A percentile compares a stretch with the other conserved stretches of the same genome.
Evolutionary conservation across 306 rosid genomes (phyloP).

Genomic region (Lathyrus aphaca): DNA sequence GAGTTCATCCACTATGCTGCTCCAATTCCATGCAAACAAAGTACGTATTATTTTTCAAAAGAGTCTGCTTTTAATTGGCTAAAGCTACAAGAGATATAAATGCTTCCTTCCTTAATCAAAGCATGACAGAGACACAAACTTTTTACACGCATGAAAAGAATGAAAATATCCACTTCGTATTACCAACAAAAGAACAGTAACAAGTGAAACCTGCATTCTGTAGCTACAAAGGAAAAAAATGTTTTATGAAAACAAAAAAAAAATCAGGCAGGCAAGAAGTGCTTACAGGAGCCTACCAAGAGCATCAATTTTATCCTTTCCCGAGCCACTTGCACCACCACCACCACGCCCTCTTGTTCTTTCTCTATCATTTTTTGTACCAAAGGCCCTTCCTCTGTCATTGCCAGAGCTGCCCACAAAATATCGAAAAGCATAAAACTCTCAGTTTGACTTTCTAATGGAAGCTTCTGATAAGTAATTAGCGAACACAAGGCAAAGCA

Average conservation of each 20-base stretch:
- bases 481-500: neutral
- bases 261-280: slow-evolving; percentile 7
- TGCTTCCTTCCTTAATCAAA: slow-evolving; percentile 9
- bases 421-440: slow-evolving; percentile 23
- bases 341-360: slow-evolving; percentile 56
- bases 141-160: slow-evolving; percentile 9
- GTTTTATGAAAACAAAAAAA: too few species aligned
- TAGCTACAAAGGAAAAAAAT: neutral
- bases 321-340: slow-evolving; percentile 46
- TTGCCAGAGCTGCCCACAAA: slow-evolving; percentile 52
- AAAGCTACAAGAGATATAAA: slow-evolving; percentile 8
- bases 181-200: neutral
- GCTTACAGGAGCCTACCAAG: slow-evolving; percentile 96
- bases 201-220: neutral
- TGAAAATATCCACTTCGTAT: neutral
- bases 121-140: neutral
- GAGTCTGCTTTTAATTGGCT: neutral
- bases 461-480: neutral
- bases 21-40: neutral
- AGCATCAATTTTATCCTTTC: slow-evolving; percentile 84
- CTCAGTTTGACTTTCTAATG: neutral
- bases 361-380: slow-evolving; percentile 54
- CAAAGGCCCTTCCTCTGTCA: slow-evolving; percentile 59
- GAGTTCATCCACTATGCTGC: slow-evolving; percentile 1
- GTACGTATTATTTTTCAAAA: neutral